Evolutionary conservation across 345 rosid genomes (phyloP).

Genomic region (Salix udensis): DNA sequence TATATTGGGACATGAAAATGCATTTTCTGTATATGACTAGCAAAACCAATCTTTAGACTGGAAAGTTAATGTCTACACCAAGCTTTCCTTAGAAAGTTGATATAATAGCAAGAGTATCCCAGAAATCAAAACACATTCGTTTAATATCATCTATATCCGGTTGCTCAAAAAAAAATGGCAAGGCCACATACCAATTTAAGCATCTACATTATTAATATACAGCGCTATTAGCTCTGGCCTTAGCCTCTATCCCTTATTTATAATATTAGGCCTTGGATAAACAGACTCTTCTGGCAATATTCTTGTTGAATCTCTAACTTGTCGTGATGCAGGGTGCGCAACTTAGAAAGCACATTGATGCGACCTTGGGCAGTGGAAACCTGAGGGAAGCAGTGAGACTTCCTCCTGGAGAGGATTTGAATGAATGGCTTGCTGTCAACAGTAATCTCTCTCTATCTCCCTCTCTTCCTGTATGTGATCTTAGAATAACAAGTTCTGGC

Average conservation of each 20-base stretch:
- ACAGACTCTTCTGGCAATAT: not conserved
- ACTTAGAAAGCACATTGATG: conserved; percentile 95
- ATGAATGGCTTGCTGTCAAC: conserved; percentile 99
- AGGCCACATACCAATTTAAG: not conserved
- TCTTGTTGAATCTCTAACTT: conserved; percentile 14
- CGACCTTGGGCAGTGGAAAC: conserved; percentile 95
- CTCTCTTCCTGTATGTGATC: not conserved
- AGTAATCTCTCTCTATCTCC: conserved; percentile 42
- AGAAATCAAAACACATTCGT: not conserved
- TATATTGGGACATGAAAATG: not conserved
- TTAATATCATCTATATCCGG: not conserved
- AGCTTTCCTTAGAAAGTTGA: not conserved
- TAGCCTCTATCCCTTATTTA: not conserved
- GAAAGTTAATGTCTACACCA: not conserved
- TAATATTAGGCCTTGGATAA: not conserved
- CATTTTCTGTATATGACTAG: not conserved
- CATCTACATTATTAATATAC: conserved; percentile 2
- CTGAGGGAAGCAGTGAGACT: conserved; percentile 97
- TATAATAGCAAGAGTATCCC: not conserved
- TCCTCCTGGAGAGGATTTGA: conserved; percentile 98
- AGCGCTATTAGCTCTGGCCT: conserved; percentile 1
- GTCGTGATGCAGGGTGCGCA: conserved; percentile 76
- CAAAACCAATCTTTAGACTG: not conserved
- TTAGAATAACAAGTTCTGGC: not conserved
- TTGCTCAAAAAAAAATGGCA: not conserved